A percentile compares a stretch with the other conserved stretches of the same genome.
These are phyloP conservation scores for Backusella circina DNA, from an alignment of 192 early-diverging fungal species.

Conservation along the genomic window DNA sequence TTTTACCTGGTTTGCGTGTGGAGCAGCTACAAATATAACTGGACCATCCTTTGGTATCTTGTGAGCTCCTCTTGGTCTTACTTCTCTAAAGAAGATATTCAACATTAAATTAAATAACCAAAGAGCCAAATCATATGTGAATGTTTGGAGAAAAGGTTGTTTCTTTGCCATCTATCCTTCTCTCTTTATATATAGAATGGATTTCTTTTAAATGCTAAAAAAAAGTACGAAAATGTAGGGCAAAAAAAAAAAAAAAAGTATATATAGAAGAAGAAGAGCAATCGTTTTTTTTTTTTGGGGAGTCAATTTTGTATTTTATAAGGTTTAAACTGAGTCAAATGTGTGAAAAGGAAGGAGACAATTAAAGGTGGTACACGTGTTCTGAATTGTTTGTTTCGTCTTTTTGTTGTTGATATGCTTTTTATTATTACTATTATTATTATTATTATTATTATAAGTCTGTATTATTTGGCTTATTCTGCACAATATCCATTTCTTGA, in stretches of 20 bases:
- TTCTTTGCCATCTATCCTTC: not conserved
- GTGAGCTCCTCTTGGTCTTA: slow-evolving; percentile 78
- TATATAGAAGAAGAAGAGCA: not conserved
- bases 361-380: not conserved
- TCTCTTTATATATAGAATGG: not conserved
- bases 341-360: not conserved
- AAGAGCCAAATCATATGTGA: slow-evolving; percentile 60
- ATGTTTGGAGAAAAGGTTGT: not conserved
- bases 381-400: not conserved
- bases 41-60: slow-evolving; percentile 84
- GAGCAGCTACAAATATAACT: slow-evolving; percentile 89
- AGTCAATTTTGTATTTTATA: not conserved
- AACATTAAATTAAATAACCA: slow-evolving; percentile 66
- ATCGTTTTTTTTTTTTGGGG: not conserved
- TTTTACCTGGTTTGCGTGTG: slow-evolving; percentile 70
- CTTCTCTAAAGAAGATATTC: slow-evolving; percentile 87
- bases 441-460: not conserved
- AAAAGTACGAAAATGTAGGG: not conserved
- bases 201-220: not conserved
- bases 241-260: not conserved
- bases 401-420: too few relatives aligned
- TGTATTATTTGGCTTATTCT: not conserved
- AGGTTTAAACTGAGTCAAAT: not conserved
- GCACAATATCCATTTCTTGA: slow-evolving; percentile 42
- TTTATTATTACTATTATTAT: not conserved